Conservation (phyloP, 768 basidiomycete genomes). For the Psilocybe cubensis region DNA sequence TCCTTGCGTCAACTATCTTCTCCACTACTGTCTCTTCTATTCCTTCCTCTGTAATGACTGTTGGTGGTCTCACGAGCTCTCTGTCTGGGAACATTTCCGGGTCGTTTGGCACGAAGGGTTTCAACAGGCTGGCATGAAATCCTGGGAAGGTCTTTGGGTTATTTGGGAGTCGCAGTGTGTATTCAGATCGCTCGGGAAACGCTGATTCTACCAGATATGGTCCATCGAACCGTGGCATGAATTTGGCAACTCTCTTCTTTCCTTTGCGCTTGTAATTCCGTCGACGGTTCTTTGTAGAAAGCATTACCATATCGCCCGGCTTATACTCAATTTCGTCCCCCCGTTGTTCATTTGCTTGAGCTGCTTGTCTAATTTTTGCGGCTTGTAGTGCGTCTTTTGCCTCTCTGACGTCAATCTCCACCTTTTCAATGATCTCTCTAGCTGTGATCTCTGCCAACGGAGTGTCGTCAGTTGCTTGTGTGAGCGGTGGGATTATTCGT, state of each 20-base stretch:
- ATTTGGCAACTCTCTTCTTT: constrained; percentile 38
- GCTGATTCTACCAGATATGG: constrained; percentile 19
- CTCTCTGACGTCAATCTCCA: constrained; percentile 2
- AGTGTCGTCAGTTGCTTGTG: constrained; percentile 12
- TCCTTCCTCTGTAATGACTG: constrained; percentile 1
- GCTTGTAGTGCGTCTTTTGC: constrained; percentile 4
- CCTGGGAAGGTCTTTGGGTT: constrained; percentile 24
- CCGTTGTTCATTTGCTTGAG: constrained; percentile 31
- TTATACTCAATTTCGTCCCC: constrained; percentile 23
- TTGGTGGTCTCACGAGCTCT: background rate
- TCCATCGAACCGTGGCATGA: constrained; percentile 41
- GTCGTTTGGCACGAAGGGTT: constrained; percentile 32
- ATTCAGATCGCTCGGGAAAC: constrained; percentile 21
- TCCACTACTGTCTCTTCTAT: constrained; percentile 25
- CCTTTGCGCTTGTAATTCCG: constrained; percentile 32
- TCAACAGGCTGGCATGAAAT: constrained; percentile 38
- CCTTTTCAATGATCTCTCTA: background rate
- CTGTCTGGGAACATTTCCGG: constrained; percentile 28
- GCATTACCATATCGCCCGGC: constrained; percentile 37
- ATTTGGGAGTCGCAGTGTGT: constrained; percentile 34
- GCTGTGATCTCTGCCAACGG: background rate
- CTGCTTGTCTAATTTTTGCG: constrained; percentile 28
- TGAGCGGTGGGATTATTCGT: constrained; percentile 26
- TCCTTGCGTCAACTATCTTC: constrained; percentile 27
- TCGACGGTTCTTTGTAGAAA: constrained; percentile 35